These are phyloP conservation scores for Eucalyptus polyanthemos DNA, from an alignment of 345 rosid genomes.

Conservation along the genomic window DNA sequence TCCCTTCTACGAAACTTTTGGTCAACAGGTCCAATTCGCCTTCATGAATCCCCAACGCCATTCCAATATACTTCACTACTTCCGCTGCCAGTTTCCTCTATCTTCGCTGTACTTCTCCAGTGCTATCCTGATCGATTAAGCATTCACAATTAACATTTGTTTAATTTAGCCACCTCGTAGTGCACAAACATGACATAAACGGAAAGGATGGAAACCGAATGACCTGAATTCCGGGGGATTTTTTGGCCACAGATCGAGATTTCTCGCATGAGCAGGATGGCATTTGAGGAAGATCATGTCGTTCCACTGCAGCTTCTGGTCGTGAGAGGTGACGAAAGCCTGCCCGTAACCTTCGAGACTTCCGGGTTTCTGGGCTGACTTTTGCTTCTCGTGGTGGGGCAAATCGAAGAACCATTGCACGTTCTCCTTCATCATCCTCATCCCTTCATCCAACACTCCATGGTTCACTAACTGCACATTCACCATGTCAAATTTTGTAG, in stretches of 20 bases:
- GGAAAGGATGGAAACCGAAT: neutral
- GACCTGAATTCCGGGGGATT: constrained; percentile 5
- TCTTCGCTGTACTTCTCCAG: neutral
- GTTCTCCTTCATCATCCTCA: neutral
- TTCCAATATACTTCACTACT: neutral
- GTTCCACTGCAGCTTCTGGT: constrained; percentile 13
- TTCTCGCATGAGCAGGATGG: neutral
- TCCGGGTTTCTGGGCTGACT: constrained; percentile 8
- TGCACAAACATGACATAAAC: neutral
- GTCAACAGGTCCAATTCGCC: neutral
- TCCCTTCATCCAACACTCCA: neutral
- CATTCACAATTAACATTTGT: neutral
- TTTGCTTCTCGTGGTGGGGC: neutral
- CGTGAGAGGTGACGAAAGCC: constrained; percentile 13
- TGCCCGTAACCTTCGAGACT: constrained; percentile 13
- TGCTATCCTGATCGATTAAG: neutral
- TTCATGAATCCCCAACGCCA: neutral
- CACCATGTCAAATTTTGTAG: too few relatives aligned
- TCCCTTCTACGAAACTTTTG: neutral
- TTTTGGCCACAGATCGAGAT: constrained; percentile 3
- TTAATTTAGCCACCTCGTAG: neutral
- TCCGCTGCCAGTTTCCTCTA: neutral
- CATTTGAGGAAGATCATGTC: constrained; percentile 14
- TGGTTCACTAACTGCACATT: neutral
- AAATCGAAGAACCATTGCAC: neutral